Evolutionary conservation across 768 basidiomycete genomes (phyloP).

Genomic region (Serpula lacrymans): DNA sequence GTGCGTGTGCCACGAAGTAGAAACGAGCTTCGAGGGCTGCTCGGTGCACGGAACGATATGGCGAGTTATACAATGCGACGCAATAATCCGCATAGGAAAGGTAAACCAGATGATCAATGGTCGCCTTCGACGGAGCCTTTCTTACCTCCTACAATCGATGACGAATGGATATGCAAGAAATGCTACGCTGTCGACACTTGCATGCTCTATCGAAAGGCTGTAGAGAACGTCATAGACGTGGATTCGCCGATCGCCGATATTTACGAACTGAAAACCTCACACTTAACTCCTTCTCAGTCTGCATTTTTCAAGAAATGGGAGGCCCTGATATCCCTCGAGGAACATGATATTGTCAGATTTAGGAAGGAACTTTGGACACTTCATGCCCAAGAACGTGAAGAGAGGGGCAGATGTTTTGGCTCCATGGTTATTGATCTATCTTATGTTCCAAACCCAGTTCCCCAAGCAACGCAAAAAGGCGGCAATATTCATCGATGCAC

Average conservation of each 20-base stretch:
- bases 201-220: slow-evolving; percentile 89
- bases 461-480: slow-evolving; percentile 16
- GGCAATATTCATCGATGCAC: slow-evolving; percentile 75
- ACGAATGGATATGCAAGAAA: slow-evolving; percentile 68
- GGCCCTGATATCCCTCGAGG: slow-evolving; percentile 76
- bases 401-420: slow-evolving; percentile 78
- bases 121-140: slow-evolving; percentile 45
- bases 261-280: slow-evolving; percentile 76
- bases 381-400: slow-evolving; percentile 74
- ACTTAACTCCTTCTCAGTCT: slow-evolving; percentile 63
- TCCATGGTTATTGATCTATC: slow-evolving; percentile 66
- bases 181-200: slow-evolving; percentile 86
- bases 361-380: slow-evolving; percentile 94
- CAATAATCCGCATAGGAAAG: slow-evolving; percentile 18
- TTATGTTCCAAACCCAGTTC: slow-evolving; percentile 24
- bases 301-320: slow-evolving; percentile 94
- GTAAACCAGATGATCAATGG: slow-evolving; percentile 15
- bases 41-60: slow-evolving; percentile 82
- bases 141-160: slow-evolving; percentile 85
- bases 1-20: slow-evolving; percentile 74
- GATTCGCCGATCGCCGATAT: slow-evolving; percentile 58
- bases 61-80: slow-evolving; percentile 72
- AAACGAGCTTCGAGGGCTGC: slow-evolving; percentile 82
- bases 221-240: slow-evolving; percentile 59
- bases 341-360: slow-evolving; percentile 80